Conservation (phyloP, 768 basidiomycete species). For the Boletus rubropictus region DNA sequence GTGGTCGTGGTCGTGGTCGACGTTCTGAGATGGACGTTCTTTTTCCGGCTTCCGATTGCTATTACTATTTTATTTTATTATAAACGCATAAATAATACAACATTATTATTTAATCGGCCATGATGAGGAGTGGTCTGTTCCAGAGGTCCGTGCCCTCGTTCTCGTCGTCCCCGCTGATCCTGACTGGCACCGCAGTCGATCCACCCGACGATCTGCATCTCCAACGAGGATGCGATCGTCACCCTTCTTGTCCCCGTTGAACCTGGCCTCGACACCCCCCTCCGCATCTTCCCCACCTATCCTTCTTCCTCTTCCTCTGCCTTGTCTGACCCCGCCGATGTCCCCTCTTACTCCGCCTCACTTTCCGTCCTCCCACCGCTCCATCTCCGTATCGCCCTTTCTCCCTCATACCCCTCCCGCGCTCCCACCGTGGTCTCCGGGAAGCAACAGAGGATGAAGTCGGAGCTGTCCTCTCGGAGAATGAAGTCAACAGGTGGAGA, state of each 20-base stretch:
- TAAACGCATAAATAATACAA: background rate
- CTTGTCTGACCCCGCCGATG: background rate
- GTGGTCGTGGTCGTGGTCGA: slow-evolving; percentile 19
- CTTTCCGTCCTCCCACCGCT: slow-evolving; percentile 59
- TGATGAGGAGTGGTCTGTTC: slow-evolving; percentile 22
- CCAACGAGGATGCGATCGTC: slow-evolving; percentile 32
- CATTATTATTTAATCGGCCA: slow-evolving; percentile 10
- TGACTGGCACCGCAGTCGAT: slow-evolving; percentile 50
- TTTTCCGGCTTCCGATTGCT: slow-evolving; percentile 13
- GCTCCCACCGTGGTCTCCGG: slow-evolving; percentile 41
- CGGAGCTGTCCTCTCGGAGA: slow-evolving; percentile 59
- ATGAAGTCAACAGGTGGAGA: slow-evolving; percentile 65
- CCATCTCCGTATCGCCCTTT: slow-evolving; percentile 49
- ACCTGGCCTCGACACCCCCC: slow-evolving; percentile 38
- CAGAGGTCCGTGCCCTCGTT: slow-evolving; percentile 18
- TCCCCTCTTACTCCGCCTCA: slow-evolving; percentile 13
- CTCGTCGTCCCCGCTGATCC: slow-evolving; percentile 2
- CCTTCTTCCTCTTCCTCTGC: slow-evolving; percentile 2
- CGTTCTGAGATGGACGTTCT: slow-evolving; percentile 15
- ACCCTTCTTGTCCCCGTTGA: slow-evolving; percentile 58
- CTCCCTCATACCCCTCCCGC: slow-evolving; percentile 48
- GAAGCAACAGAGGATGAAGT: slow-evolving; percentile 71
- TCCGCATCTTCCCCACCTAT: slow-evolving; percentile 30
- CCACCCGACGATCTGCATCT: slow-evolving; percentile 61
- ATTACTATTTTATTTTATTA: slow-evolving; percentile 3